Evolutionary conservation across 2,329 filamentous ascomycete genomes (phyloP), one percentile per base, ranked within the genome.

Genomic region (Thelonectria discophora): DNA sequence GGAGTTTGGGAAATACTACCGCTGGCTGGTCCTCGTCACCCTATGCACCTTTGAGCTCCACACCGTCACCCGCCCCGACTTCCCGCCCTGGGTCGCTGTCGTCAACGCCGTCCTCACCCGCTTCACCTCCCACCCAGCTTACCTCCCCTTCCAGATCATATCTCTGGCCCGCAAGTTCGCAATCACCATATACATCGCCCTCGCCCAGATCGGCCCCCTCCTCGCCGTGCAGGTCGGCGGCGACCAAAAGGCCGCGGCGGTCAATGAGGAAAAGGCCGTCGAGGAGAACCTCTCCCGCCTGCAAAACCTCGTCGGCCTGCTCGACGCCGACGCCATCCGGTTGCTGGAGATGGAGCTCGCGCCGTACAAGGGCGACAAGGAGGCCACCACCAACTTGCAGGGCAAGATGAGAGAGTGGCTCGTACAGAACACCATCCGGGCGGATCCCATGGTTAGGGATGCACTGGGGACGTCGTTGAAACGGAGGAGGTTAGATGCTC

Each of bases 121-220:
- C 27, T 59, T 79, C 50, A 77, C 79, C 15, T 68, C 69, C 8
- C 84, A 87, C 57, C 80, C 85, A 3, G 85, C 90, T 3, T 91
- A 90, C 67, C 84, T 98, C 4, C 94, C 94, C 2, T 99, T 95
- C 74, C 94, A 99, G 78, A 81, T 91, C 68, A 84, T 97, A 59
- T 79, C 84, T 13, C 85, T 98, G 7, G 86, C 90, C 6, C 88
- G 94, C 62, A 92, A 92, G 74, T 79, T 92, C 20, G 87, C 88
- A 15, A 80, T 98, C 53, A 94, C 93, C 2, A 78, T 92, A 24
- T 94, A 92, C 77, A 92, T 97, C 66, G 94, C 92, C 52, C 86
- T 97, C 60, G 89, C 89, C 6, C 93, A 97, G 77, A 84, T 96
- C 52, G 90, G 90, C 0, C 92, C 92, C 3, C 79, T 93, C 5